These are phyloP conservation scores for Zelopaecilomyces penicillatus DNA, from an alignment of 2,329 filamentous ascomycete genomes.

Conservation along the genomic window DNA sequence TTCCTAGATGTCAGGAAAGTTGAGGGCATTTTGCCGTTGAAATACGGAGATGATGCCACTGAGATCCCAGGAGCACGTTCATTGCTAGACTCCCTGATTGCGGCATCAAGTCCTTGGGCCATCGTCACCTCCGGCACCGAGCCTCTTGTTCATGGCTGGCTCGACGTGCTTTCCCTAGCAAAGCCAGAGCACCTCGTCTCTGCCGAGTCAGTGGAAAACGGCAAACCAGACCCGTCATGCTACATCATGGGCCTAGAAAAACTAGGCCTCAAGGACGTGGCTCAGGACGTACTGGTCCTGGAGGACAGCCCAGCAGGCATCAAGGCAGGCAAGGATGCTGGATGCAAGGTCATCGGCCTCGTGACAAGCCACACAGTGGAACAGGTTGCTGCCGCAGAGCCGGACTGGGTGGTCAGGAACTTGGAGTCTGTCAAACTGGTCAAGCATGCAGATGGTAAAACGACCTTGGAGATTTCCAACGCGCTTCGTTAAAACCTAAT, in stretches of 20 bases:
- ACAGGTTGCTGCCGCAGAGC: constrained; percentile 64
- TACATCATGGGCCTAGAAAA: constrained; percentile 60
- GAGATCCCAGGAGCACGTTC: constrained; percentile 78
- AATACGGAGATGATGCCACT: constrained; percentile 67
- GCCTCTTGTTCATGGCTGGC: constrained; percentile 64
- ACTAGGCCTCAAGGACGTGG: constrained; percentile 42
- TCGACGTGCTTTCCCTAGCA: constrained; percentile 57
- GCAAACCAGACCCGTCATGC: constrained; percentile 71
- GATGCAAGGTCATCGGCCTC: constrained; percentile 76
- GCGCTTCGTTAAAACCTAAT: constrained; percentile 32
- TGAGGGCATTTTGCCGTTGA: constrained; percentile 68
- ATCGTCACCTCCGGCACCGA: constrained; percentile 72
- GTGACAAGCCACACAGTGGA: constrained; percentile 72
- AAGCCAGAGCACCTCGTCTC: constrained; percentile 59
- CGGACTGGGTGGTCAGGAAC: constrained; percentile 81
- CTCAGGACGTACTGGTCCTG: constrained; percentile 59
- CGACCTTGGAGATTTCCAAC: constrained; percentile 61
- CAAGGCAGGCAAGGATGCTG: constrained; percentile 72
- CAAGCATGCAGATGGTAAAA: constrained; percentile 45
- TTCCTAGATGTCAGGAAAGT: constrained; percentile 65
- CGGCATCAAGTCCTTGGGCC: constrained; percentile 63
- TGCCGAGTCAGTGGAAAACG: constrained; percentile 65
- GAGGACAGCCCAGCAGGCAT: constrained; percentile 89
- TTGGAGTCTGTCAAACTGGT: constrained; percentile 63
- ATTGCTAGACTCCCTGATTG: constrained; percentile 60